Conservation (phyloP, 176 grass and related monocot species). For the Avena eriantha region DNA sequence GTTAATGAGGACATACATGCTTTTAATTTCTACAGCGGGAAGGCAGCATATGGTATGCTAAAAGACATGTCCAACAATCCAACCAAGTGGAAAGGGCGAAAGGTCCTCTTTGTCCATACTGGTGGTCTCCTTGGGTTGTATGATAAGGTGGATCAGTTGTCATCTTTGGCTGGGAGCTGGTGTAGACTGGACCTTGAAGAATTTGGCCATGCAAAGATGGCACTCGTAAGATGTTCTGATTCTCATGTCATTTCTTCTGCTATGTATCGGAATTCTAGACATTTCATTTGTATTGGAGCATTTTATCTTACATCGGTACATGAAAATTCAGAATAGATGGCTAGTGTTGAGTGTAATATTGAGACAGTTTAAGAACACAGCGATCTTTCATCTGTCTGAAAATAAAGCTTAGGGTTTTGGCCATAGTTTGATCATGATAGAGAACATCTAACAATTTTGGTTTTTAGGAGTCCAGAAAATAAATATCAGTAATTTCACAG, state of each 20-base stretch:
- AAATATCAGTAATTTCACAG: background rate
- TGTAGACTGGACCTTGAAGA: conserved; percentile 72
- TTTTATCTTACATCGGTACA: background rate
- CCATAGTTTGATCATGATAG: background rate
- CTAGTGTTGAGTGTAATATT: background rate
- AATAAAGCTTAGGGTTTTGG: background rate
- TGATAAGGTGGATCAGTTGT: conserved; percentile 70
- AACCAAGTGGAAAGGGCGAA: conserved; percentile 69
- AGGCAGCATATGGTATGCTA: conserved; percentile 66
- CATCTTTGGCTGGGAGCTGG: conserved; percentile 51
- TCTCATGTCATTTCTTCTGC: background rate
- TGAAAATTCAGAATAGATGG: conserved; percentile 12
- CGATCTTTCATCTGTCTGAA: conserved; percentile 34
- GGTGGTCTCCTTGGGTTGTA: conserved; percentile 66
- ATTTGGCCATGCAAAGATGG: conserved; percentile 60
- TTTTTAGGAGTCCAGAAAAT: background rate
- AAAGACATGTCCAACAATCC: conserved; percentile 75
- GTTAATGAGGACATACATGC: conserved; percentile 1
- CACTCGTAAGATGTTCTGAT: conserved; percentile 90
- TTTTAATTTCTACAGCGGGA: conserved; percentile 58
- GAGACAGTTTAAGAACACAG: conserved; percentile 33
- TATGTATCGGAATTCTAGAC: conserved; percentile 10
- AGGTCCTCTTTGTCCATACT: too few species aligned
- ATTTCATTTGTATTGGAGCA: conserved; percentile 1
- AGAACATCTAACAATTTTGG: background rate